These are phyloP conservation scores for Leptodontidium sp. DNA, from an alignment of 2,329 filamentous ascomycete genomes.

Conservation along the genomic window DNA sequence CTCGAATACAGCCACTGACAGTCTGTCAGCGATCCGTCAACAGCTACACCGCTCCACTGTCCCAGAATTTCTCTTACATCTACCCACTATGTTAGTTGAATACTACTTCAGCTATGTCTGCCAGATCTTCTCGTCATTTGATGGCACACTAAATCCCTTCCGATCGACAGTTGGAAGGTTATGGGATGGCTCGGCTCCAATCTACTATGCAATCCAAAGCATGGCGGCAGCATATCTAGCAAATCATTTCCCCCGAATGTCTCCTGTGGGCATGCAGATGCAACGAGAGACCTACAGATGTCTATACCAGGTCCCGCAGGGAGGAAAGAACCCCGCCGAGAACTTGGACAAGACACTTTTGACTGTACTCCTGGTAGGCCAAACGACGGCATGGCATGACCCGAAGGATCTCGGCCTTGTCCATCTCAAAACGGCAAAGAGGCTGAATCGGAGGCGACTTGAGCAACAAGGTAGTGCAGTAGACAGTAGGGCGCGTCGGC, in stretches of 20 bases:
- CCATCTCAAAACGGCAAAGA: constrained; percentile 44
- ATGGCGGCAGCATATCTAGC: constrained; percentile 69
- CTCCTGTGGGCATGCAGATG: constrained; percentile 57
- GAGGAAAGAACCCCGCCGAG: constrained; percentile 55
- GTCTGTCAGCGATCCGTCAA: constrained; percentile 42
- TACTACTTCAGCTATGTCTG: constrained; percentile 72
- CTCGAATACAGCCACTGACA: constrained; percentile 37
- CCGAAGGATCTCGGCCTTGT: constrained; percentile 58
- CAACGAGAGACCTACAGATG: constrained; percentile 50
- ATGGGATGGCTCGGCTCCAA: constrained; percentile 64
- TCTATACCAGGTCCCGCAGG: constrained; percentile 56
- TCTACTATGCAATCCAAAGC: constrained; percentile 68
- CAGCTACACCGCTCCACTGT: constrained; percentile 41
- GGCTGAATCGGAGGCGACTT: constrained; percentile 38
- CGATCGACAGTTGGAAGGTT: constrained; percentile 64
- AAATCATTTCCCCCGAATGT: constrained; percentile 63
- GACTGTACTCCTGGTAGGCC: constrained; percentile 65
- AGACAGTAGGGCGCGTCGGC: constrained; percentile 34
- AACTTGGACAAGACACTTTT: constrained; percentile 63
- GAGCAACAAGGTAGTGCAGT: constrained; percentile 32
- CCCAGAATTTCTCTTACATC: constrained; percentile 41
- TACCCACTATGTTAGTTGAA: constrained; percentile 63
- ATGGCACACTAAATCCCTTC: constrained; percentile 68
- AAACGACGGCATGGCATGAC: constrained; percentile 68
- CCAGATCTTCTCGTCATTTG: constrained; percentile 69